Conservation (phyloP, 345 rosid genomes). For the Sapria himalayana region DNA sequence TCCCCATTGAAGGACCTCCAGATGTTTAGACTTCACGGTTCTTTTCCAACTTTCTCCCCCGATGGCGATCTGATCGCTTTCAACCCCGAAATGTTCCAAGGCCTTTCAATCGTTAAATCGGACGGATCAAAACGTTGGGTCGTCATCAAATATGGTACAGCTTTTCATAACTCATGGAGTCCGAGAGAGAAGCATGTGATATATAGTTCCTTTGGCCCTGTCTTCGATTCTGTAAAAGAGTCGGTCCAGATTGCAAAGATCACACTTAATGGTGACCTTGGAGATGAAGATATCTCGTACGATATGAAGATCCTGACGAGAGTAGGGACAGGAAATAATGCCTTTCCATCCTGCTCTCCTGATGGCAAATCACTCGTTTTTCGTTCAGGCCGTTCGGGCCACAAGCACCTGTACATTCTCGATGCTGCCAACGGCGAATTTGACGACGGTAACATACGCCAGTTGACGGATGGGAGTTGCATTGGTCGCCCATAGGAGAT, state of each 20-base stretch:
- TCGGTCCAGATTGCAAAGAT: slow-evolving; percentile 74
- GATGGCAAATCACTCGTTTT: slow-evolving; percentile 62
- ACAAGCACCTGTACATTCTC: slow-evolving; percentile 43
- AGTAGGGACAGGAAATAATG: slow-evolving; percentile 69
- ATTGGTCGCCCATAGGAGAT: slow-evolving; percentile 71
- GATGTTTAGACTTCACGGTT: slow-evolving; percentile 43
- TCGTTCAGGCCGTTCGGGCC: slow-evolving; percentile 56
- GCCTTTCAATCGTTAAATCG: slow-evolving; percentile 31
- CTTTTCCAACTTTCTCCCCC: slow-evolving; percentile 50
- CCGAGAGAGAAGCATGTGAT: slow-evolving; percentile 47
- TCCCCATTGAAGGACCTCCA: slow-evolving; percentile 36
- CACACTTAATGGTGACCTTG: slow-evolving; percentile 14
- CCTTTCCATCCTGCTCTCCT: slow-evolving; percentile 72
- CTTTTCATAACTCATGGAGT: slow-evolving; percentile 77
- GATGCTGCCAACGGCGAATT: slow-evolving; percentile 52
- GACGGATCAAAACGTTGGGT: slow-evolving; percentile 77
- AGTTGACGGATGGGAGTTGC: slow-evolving; percentile 55
- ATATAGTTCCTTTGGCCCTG: slow-evolving; percentile 62
- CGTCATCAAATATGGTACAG: slow-evolving; percentile 32
- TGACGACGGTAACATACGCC: slow-evolving; percentile 26
- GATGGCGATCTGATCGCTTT: slow-evolving; percentile 35
- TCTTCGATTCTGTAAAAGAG: slow-evolving; percentile 24
- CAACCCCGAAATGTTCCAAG: slow-evolving; percentile 22
- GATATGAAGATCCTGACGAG: slow-evolving; percentile 46
- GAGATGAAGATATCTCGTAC: slow-evolving; percentile 31